Conservation (phyloP, 352 stramenopile genomes). For the Phytopythium boreale region DNA sequence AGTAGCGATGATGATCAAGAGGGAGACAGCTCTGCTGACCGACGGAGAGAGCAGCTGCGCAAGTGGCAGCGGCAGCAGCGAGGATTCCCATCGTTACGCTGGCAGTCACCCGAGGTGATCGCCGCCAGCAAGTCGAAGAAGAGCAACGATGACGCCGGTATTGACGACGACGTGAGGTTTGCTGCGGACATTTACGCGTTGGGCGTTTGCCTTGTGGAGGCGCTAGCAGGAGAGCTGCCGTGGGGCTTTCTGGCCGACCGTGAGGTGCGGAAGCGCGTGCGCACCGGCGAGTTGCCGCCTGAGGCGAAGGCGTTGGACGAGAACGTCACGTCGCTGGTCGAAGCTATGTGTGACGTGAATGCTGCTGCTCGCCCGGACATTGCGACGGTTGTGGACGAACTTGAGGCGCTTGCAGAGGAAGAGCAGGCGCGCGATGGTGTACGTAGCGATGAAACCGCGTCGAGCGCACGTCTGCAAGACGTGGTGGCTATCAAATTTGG, state of each 20-base stretch:
- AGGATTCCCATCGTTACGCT: constrained; percentile 27
- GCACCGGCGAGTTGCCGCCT: constrained; percentile 37
- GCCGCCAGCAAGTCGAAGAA: background rate
- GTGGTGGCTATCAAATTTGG: background rate
- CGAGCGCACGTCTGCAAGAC: background rate
- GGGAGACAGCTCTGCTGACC: background rate
- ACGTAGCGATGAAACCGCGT: constrained; percentile 12
- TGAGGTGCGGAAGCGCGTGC: constrained; percentile 34
- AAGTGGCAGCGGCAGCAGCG: background rate
- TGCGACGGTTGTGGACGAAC: constrained; percentile 35
- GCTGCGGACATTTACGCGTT: constrained; percentile 64
- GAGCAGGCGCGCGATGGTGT: constrained; percentile 37
- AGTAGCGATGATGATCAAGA: background rate
- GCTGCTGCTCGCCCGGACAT: constrained; percentile 45
- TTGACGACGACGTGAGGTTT: constrained; percentile 9
- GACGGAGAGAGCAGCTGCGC: background rate
- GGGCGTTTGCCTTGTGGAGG: constrained; percentile 65
- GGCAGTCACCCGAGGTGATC: constrained; percentile 52
- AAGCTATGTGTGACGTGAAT: constrained; percentile 52
- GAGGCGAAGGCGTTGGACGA: constrained; percentile 25
- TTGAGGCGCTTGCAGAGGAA: constrained; percentile 45
- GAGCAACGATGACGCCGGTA: constrained; percentile 6
- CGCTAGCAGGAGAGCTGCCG: constrained; percentile 51
- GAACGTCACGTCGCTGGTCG: constrained; percentile 39
- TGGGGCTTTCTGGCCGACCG: constrained; percentile 53